A percentile compares a stretch with the other conserved stretches of the same genome.
Conservation (phyloP, 192 early-diverging fungal species). For the Physocladia obscura region DNA sequence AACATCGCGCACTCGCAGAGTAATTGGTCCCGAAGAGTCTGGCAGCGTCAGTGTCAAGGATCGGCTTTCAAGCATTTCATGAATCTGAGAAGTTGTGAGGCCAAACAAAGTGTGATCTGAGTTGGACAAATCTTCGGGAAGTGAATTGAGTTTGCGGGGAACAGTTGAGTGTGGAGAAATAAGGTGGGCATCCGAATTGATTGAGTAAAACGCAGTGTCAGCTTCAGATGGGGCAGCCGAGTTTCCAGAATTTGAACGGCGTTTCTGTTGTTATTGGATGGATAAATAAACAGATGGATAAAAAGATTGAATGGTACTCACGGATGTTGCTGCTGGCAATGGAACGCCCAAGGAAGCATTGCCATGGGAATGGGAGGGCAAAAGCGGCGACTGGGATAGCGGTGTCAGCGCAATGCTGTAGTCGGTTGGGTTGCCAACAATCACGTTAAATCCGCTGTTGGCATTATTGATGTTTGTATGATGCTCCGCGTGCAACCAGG, state of each 20-base stretch:
- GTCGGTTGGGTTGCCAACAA: no score
- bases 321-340: background rate
- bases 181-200: background rate
- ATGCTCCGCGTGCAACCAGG: background rate
- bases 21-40: constrained; percentile 20
- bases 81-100: constrained; percentile 35
- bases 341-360: background rate
- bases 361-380: background rate
- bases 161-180: background rate
- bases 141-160: background rate
- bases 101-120: constrained; percentile 4
- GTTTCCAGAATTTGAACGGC: background rate
- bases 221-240: background rate
- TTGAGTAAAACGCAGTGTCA: background rate
- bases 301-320: background rate
- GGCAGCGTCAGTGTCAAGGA: no score
- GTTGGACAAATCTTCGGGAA: background rate
- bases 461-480: background rate
- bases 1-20: constrained; percentile 39
- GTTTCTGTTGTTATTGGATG: background rate
- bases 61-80: constrained; percentile 46
- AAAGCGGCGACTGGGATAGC: background rate
- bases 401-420: background rate
- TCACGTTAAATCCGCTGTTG: no score
- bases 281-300: no score